Evolutionary conservation across 139 green algal species (phyloP), one percentile per base, ranked within the genome.

Genomic region (Zygnema circumcarinatum): DNA sequence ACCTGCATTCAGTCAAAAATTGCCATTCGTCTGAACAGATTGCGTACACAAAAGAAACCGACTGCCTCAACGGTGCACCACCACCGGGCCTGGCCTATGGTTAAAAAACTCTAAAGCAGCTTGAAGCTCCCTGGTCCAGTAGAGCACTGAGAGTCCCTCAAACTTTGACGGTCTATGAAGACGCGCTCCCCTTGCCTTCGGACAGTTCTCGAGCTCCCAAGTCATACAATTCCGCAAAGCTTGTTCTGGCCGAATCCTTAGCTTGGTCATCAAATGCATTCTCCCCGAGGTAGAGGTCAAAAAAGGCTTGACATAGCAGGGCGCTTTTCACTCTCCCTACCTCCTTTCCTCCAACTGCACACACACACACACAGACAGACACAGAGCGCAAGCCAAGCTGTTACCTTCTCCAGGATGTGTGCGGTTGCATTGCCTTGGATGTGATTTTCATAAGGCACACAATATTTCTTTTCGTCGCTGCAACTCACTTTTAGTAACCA

Each of bases 271-370:
- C 79, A 38, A 85, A 85, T 33, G 79, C 2, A 32, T 78, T 2
- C 2, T 85, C 31, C 2, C 79, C 79, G 73, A 85, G 35, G 41
- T 85, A 85, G 11, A 85, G 41, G 41, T 35, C 79, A 32, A 85
- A 85, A 32, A 85, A 40, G 25, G 79, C 79, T n/a, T 35, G 79
- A 38, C 79, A 78, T 38, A 85, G 41, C 2, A 79, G 39, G 29
- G 38, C 2, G n/a, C 79, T 85, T 38, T 76, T 38, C 32, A 85
- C 79, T 36, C 39, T 85, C 2, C 79, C 79, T 2, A 85, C 41
- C 2, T 85, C 22, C 42, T 39, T 76, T 62, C 79, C 79, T 32
- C 73, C 79, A 85, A 85, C 79, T 85, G 79, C 41, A 79, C n/a
- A 7, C 69, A 78, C 7, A 78, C 69, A 78, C 7, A 7, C 69